These are phyloP conservation scores for Xylaria sp. DNA, from an alignment of 2,329 filamentous ascomycete genomes.

Conservation along the genomic window DNA sequence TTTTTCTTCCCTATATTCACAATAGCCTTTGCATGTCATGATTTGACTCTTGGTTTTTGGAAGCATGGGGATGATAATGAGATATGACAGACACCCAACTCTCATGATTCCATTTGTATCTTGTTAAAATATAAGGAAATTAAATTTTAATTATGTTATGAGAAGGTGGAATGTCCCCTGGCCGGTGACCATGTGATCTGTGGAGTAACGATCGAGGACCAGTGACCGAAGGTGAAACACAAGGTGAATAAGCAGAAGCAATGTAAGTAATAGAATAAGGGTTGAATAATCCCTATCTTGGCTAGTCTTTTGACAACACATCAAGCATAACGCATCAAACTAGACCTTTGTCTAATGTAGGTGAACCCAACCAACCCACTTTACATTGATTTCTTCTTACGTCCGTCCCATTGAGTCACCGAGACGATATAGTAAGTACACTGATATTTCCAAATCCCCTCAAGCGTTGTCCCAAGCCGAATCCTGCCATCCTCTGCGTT, in stretches of 20 bases:
- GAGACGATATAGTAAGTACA: constrained; percentile 8
- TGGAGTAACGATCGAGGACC: not conserved
- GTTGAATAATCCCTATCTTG: not conserved
- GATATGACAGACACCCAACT: constrained; percentile 31
- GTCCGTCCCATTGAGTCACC: not conserved
- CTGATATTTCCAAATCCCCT: not conserved
- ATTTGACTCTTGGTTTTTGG: constrained; percentile 18
- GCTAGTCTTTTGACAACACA: constrained; percentile 1
- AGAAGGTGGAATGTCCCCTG: not conserved
- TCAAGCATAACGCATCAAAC: not conserved
- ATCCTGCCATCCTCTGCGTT: not conserved
- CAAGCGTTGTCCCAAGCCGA: not conserved
- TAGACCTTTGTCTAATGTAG: constrained; percentile 1
- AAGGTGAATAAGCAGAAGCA: not conserved
- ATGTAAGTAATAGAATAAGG: not conserved
- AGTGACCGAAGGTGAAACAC: not conserved
- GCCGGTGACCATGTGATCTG: not conserved
- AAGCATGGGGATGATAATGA: constrained; percentile 33
- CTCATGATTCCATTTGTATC: constrained; percentile 26
- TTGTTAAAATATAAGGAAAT: constrained; percentile 3
- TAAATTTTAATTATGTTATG: constrained; percentile 3
- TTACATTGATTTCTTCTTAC: not conserved
- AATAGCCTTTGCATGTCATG: constrained; percentile 22
- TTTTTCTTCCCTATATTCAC: constrained; percentile 6
- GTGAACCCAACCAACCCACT: not conserved